Percentiles rank a stretch among this genome's conserved stretches.
Evolutionary conservation across 129 eudicot genomes (phyloP).

Genomic region (Heracleum sosnowskyi): DNA sequence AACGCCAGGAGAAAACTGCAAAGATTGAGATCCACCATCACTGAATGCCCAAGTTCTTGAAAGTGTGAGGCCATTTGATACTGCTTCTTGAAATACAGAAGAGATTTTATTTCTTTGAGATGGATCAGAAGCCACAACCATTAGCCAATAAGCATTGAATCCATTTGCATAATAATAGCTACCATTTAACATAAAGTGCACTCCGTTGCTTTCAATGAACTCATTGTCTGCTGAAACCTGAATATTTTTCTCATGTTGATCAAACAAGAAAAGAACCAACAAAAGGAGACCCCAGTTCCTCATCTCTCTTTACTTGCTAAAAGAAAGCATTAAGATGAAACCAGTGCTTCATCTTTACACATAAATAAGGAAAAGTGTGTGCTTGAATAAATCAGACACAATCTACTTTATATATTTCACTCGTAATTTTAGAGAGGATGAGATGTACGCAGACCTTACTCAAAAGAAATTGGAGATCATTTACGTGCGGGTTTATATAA

Average conservation of each 20-base stretch:
- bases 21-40: constrained; percentile 43
- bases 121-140: constrained; percentile 45
- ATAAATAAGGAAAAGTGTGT: neutral
- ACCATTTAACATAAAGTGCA: constrained; percentile 42
- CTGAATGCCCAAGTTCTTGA: constrained; percentile 71
- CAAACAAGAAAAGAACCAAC: constrained; percentile 10
- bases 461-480: neutral
- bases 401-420: neutral
- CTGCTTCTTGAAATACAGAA: constrained; percentile 37
- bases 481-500: neutral
- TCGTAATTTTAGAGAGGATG: neutral
- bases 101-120: constrained; percentile 38
- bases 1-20: constrained; percentile 57
- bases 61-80: constrained; percentile 29
- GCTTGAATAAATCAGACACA: no score
- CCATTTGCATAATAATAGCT: constrained; percentile 50
- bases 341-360: neutral
- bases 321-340: neutral
- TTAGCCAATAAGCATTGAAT: constrained; percentile 71
- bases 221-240: constrained; percentile 23
- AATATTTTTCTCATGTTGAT: constrained; percentile 1
- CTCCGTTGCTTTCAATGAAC: constrained; percentile 29
- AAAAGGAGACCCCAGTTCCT: constrained; percentile 16
- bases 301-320: constrained; percentile 4
- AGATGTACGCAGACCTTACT: neutral